Conservation (phyloP, 2,329 filamentous ascomycete genomes). For the Aspergillus alliaceus region DNA sequence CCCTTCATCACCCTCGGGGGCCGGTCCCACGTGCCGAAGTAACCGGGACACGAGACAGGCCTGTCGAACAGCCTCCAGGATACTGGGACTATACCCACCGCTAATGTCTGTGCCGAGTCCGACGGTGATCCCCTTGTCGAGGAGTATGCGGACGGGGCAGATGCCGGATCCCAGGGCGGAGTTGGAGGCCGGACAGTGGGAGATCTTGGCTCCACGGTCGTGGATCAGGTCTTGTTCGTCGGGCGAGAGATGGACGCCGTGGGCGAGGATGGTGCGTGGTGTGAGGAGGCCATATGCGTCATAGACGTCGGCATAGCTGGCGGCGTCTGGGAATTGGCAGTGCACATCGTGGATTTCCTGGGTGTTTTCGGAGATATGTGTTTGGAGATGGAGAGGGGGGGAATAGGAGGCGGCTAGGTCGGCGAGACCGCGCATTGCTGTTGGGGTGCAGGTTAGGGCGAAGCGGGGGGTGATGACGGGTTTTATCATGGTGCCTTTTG, state of each 20-base stretch:
- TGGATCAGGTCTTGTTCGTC: slow-evolving; percentile 67
- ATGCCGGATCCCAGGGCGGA: slow-evolving; percentile 76
- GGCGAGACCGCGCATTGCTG: slow-evolving; percentile 64
- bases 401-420: slow-evolving; percentile 60
- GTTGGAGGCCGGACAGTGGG: slow-evolving; percentile 87
- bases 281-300: slow-evolving; percentile 70
- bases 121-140: slow-evolving; percentile 73
- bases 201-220: slow-evolving; percentile 62
- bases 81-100: slow-evolving; percentile 78
- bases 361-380: slow-evolving; percentile 83
- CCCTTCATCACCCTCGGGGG: slow-evolving; percentile 26
- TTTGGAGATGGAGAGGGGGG: slow-evolving; percentile 69
- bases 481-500: slow-evolving; percentile 59
- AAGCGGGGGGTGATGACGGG: slow-evolving; percentile 77
- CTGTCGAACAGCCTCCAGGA: slow-evolving; percentile 81
- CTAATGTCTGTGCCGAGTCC: slow-evolving; percentile 89
- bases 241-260: slow-evolving; percentile 73
- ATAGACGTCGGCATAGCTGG: slow-evolving; percentile 77
- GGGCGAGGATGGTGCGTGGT: slow-evolving; percentile 75
- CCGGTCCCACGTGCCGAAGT: slow-evolving; percentile 53
- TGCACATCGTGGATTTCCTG: slow-evolving; percentile 71
- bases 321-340: slow-evolving; percentile 63
- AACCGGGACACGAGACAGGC: slow-evolving; percentile 75
- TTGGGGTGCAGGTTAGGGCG: slow-evolving; percentile 54
- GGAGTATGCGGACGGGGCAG: slow-evolving; percentile 71